Conservation (phyloP, 2,329 filamentous ascomycete genomes). For the Sarocladium kiliense region DNA sequence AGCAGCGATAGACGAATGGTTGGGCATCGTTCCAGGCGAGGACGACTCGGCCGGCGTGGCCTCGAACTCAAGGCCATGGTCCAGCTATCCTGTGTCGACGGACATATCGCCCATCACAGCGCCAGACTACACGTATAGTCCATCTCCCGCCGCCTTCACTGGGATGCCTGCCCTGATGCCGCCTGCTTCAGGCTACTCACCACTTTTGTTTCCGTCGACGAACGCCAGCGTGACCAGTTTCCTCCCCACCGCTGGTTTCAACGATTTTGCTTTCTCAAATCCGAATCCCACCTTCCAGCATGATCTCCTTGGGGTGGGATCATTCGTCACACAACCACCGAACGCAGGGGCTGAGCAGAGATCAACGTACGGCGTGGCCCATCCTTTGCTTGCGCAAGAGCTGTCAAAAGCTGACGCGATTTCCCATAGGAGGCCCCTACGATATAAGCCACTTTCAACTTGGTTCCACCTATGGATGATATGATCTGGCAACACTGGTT, state of each 20-base stretch:
- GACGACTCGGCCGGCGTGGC: not conserved
- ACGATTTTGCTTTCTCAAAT: not conserved
- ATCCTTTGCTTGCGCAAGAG: not conserved
- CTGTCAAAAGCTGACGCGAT: not conserved
- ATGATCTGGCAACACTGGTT: too few relatives aligned
- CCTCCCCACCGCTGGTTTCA: not conserved
- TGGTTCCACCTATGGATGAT: conserved; percentile 2
- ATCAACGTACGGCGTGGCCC: not conserved
- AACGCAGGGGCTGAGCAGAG: not conserved
- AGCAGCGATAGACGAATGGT: not conserved
- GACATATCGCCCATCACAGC: conserved; percentile 7
- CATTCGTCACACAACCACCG: not conserved
- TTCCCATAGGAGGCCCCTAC: not conserved
- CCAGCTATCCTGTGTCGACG: not conserved
- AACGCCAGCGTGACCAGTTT: not conserved
- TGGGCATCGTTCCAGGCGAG: not conserved
- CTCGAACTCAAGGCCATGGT: not conserved
- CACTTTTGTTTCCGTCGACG: not conserved
- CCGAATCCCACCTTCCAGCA: not conserved
- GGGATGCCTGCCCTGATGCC: not conserved
- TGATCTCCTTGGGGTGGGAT: not conserved
- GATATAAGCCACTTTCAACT: conserved; percentile 6
- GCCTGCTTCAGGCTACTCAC: not conserved
- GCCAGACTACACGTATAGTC: conserved; percentile 3
- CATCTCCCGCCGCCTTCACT: not conserved